phyloP scores from a whole-genome alignment of 75 land plant species.

The Ceratopteris richardii region DNA sequence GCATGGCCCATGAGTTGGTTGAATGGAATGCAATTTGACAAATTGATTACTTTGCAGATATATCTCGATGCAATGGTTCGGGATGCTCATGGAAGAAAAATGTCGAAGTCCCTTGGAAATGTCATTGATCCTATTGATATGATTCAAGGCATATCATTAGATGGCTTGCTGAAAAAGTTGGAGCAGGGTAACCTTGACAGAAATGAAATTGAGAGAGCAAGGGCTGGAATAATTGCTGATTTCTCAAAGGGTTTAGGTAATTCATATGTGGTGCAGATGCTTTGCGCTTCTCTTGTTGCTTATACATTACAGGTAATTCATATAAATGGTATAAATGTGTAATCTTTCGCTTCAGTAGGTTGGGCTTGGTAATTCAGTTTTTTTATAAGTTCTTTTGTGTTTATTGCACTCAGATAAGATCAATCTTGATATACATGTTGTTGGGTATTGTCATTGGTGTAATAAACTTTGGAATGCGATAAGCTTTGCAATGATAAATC shows the following conservation, averaged over 20 bases:
- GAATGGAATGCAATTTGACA: no score
- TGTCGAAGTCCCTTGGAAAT: constrained; percentile 98
- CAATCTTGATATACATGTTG: constrained; percentile 84
- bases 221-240: constrained; percentile 66
- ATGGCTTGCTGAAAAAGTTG: constrained; percentile 66
- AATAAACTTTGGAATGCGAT: constrained; percentile 94
- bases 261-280: constrained; percentile 95
- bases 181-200: constrained; percentile 84
- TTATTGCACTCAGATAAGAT: constrained; percentile 75
- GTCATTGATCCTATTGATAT: constrained; percentile 97
- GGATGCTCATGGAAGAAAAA: constrained; percentile 99
- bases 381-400: no score
- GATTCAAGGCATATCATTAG: constrained; percentile 76
- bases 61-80: constrained; percentile 94
- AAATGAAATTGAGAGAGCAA: constrained; percentile 57
- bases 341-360: not conserved
- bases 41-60: constrained; percentile 37
- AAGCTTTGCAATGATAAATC: constrained; percentile 81
- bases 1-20: no score
- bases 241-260: constrained; percentile 87
- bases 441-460: constrained; percentile 94
- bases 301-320: constrained; percentile 87
- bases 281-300: constrained; percentile 85
- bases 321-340: not conserved
- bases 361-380: not conserved